Conservation (phyloP, 306 rosid species). For the Alnus glutinosa region DNA sequence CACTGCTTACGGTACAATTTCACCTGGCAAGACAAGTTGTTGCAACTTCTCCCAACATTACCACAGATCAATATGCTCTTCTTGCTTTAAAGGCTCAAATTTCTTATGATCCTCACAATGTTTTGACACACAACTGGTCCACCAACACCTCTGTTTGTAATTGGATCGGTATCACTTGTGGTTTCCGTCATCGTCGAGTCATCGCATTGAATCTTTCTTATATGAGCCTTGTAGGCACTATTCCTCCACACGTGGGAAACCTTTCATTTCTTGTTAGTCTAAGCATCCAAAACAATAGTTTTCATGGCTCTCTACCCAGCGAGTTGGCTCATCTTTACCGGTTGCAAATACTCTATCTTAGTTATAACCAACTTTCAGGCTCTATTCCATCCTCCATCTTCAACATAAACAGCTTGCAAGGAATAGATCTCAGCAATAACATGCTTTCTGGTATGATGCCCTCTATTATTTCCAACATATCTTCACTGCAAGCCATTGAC, state of each 20-base stretch:
- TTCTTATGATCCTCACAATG: no score
- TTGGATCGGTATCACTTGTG: no score
- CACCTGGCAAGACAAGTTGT: no score
- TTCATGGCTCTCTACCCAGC: background rate
- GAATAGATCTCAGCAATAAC: background rate
- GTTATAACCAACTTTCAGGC: background rate
- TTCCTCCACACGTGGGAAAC: background rate
- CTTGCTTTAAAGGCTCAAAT: no score
- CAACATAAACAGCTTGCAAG: background rate
- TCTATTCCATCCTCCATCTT: background rate
- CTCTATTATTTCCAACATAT: conserved; percentile 8
- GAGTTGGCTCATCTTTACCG: background rate
- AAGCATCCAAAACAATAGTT: background rate
- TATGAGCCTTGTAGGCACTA: background rate
- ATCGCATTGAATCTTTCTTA: background rate
- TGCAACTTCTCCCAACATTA: no score
- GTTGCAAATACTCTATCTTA: no score
- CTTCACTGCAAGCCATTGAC: conserved; percentile 4
- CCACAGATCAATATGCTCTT: no score
- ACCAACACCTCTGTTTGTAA: no score
- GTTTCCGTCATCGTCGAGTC: no score
- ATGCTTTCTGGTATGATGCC: conserved; percentile 12
- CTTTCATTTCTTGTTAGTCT: background rate
- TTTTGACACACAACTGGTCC: no score
- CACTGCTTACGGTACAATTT: no score